These are phyloP conservation scores for Anthoceros angustus DNA, from an alignment of 225 moss, liverwort and hornwort species.

Conservation along the genomic window DNA sequence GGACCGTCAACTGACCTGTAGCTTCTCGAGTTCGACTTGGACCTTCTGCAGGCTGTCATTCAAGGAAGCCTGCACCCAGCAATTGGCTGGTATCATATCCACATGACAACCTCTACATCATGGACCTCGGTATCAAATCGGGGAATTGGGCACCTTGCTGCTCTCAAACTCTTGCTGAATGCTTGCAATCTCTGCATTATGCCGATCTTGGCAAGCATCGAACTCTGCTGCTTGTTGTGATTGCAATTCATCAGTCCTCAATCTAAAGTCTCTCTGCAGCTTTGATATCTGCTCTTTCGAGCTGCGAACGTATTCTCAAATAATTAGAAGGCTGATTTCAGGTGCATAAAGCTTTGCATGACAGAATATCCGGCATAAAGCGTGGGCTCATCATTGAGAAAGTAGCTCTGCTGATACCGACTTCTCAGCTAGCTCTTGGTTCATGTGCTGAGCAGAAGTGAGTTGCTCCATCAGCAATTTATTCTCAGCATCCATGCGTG, in stretches of 20 bases:
- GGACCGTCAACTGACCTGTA: slow-evolving; percentile 13
- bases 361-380: background rate
- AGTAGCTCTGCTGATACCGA: background rate
- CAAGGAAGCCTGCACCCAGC: background rate
- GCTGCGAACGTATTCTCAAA: slow-evolving; percentile 6
- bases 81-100: background rate
- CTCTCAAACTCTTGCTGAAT: background rate
- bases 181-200: slow-evolving; percentile 15
- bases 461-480: background rate
- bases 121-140: background rate
- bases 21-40: slow-evolving; percentile 21
- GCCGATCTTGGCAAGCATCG: slow-evolving; percentile 10
- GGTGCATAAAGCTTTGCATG: slow-evolving; percentile 10
- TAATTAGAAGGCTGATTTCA: background rate
- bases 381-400: background rate
- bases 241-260: slow-evolving; percentile 18
- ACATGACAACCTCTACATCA: too few species aligned
- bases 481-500: background rate
- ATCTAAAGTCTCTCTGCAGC: slow-evolving; percentile 13
- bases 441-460: background rate
- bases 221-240: slow-evolving; percentile 15
- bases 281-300: slow-evolving; percentile 17
- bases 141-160: background rate
- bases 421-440: background rate
- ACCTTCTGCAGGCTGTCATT: slow-evolving; percentile 3